Base-by-base conservation (phyloP, 345 rosid genomes). In the Salix caprea region DNA sequence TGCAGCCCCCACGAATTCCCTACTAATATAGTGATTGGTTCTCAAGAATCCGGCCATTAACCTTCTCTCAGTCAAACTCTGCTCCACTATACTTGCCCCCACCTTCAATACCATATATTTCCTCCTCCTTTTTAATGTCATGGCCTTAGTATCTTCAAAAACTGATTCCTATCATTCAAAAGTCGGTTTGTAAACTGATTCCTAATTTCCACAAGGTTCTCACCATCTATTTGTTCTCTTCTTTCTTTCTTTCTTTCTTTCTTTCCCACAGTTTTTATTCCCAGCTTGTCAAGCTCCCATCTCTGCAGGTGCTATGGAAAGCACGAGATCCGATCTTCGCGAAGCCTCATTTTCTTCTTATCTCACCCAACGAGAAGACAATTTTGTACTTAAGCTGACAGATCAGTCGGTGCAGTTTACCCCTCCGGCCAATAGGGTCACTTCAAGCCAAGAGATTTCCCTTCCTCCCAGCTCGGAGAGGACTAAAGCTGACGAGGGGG, bases 321-420 rank as follows among this genome's bases (percentile, higher is more conserved):
- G 34, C 13, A 83, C 77, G 40, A 80, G 65, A 26, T 62, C 52
- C 7, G 85, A 76, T 60, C 85, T 68, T 65, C 81, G 86, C 1
- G 85, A 79, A 3, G 89, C 84, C 12, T 88, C 89, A 0, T 85
- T 86, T 72, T 80, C 87, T 10, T 74, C 73, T 65, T 85, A 83
- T 68, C 87, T 86, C 39, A 75, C 65, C 39, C 54, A 77, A 58
- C 72, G 76, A 34, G 73, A 83, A 65, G 87, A 85, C 37, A 84
- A 76, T 73, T 81, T 77, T n/a, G 77, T 84, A 24, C 61, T 69
- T 39, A 79, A 77, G 80, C 84, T 86, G 44, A 76, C 80, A 16
- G 83, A 46, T 46, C 50, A 79, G 21, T 74, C 87, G 1, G 70
- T 56, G 42, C 81, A 64, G 71, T 23, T 26, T 56, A 70, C 81